Percentiles rank a stretch among this genome's conserved stretches.
Evolutionary conservation across 768 basidiomycete species (phyloP).

Genomic region (Kwoniella sp.): DNA sequence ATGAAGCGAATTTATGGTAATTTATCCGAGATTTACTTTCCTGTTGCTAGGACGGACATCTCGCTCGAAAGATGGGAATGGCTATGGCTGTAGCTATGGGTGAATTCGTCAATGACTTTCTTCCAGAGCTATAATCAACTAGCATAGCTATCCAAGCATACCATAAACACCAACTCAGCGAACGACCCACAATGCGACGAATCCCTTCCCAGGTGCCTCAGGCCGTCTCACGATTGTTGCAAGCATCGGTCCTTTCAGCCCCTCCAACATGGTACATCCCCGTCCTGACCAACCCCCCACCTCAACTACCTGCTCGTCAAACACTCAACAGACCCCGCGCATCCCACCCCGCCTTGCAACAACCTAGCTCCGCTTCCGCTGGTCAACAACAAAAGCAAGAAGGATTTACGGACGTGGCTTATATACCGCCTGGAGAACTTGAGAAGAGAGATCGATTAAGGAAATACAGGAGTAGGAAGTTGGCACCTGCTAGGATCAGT

Average conservation of each 20-base stretch:
- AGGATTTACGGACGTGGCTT: conserved; percentile 5
- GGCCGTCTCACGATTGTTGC: conserved; percentile 77
- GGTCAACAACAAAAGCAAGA: background rate
- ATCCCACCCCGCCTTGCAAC: conserved; percentile 9
- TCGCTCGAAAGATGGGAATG: background rate
- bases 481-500: conserved; percentile 63
- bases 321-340: conserved; percentile 59
- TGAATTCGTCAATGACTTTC: no score
- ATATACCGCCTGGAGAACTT: conserved; percentile 8
- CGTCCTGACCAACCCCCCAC: conserved; percentile 83
- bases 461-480: conserved; percentile 54
- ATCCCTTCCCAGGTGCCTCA: conserved; percentile 87
- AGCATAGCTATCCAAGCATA: background rate
- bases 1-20: conserved; percentile 1
- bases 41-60: background rate
- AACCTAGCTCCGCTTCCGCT: no score
- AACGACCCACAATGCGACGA: conserved; percentile 37
- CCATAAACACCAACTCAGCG: background rate
- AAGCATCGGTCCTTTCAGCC: conserved; percentile 64
- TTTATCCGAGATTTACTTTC: conserved; percentile 14
- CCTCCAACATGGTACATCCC: conserved; percentile 83
- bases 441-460: conserved; percentile 37
- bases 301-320: conserved; percentile 74
- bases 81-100: no score
- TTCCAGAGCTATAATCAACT: no score